phyloP scores from a whole-genome alignment of 1,139 yeast genomes.

The Spathaspora sp. region DNA sequence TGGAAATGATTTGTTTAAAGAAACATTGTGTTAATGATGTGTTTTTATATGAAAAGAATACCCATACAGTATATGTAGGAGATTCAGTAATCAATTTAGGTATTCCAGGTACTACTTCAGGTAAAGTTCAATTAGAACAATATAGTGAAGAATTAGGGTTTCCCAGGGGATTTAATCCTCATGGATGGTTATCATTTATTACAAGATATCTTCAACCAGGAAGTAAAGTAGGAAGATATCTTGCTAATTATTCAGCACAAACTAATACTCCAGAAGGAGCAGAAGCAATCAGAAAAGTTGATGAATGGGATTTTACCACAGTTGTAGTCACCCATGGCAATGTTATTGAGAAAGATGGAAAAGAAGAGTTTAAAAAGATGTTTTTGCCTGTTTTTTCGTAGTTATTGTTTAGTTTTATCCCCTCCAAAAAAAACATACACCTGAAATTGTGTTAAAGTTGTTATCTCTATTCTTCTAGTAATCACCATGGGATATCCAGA shows the following conservation, averaged over 20 bases:
- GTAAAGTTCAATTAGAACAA: conserved; percentile 26
- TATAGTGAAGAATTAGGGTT: conserved; percentile 46
- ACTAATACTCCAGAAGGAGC: conserved; percentile 25
- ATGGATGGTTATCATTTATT: conserved; percentile 37
- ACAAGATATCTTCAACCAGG: conserved; percentile 41
- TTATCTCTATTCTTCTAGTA: neutral
- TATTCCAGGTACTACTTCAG: conserved; percentile 17
- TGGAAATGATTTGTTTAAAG: conserved; percentile 49
- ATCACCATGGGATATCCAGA: conserved; percentile 4
- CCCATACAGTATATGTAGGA: conserved; percentile 52
- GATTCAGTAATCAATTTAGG: conserved; percentile 58
- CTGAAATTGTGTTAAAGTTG: conserved; percentile 2
- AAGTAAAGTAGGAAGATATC: conserved; percentile 29
- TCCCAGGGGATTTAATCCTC: conserved; percentile 31
- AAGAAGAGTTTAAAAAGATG: conserved; percentile 21
- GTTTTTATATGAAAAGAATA: conserved; percentile 41
- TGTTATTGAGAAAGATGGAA: conserved; percentile 45
- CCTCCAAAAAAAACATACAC: neutral
- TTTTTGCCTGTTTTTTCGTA: neutral
- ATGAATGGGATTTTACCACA: conserved; percentile 46
- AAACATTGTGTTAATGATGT: conserved; percentile 49
- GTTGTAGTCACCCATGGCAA: conserved; percentile 60
- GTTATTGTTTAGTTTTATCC: neutral
- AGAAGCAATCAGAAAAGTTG: conserved; percentile 29
- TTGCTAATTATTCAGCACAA: conserved; percentile 19